A percentile compares a stretch with the other conserved stretches of the same genome.
phyloP scores from a whole-genome alignment of 352 stramenopile genomes.

The Phytophthora megakarya region DNA sequence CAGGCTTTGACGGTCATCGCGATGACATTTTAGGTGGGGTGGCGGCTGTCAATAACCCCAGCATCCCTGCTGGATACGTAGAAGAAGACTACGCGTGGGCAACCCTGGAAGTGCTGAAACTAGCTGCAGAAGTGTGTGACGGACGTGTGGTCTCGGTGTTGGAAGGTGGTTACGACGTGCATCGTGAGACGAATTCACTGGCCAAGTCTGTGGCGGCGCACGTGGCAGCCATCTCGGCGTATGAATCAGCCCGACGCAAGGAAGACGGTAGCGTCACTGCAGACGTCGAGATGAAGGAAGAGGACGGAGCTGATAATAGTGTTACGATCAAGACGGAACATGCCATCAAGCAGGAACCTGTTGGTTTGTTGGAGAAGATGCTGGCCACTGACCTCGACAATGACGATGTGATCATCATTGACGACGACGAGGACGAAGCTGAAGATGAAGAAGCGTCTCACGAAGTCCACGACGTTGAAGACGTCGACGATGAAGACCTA shows the following conservation, averaged over 20 bases:
- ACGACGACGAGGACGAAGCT: slow-evolving; percentile 55
- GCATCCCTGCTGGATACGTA: slow-evolving; percentile 75
- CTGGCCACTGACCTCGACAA: slow-evolving; percentile 55
- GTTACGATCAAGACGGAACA: slow-evolving; percentile 28
- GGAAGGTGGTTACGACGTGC: slow-evolving; percentile 87
- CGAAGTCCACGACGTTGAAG: slow-evolving; percentile 23
- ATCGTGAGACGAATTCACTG: slow-evolving; percentile 79
- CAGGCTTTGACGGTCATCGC: slow-evolving; percentile 86
- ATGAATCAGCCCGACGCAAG: slow-evolving; percentile 48
- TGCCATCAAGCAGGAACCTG: slow-evolving; percentile 35
- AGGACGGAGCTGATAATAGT: slow-evolving; percentile 14
- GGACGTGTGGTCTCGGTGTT: slow-evolving; percentile 84
- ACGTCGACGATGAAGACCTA: slow-evolving; percentile 40
- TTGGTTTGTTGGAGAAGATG: slow-evolving; percentile 53
- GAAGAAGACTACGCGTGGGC: slow-evolving; percentile 87
- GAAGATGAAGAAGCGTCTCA: slow-evolving; percentile 21
- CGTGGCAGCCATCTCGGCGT: slow-evolving; percentile 71
- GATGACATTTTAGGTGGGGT: slow-evolving; percentile 85
- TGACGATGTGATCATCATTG: slow-evolving; percentile 58
- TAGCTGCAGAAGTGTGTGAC: slow-evolving; percentile 78
- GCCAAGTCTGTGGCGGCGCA: slow-evolving; percentile 83
- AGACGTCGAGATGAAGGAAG: slow-evolving; percentile 41
- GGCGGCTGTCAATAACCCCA: slow-evolving; percentile 79
- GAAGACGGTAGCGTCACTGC: slow-evolving; percentile 10
- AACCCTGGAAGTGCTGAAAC: slow-evolving; percentile 74